phyloP scores from a whole-genome alignment of 2,329 filamentous ascomycete genomes.

The Trichophyton schoenleinii region DNA sequence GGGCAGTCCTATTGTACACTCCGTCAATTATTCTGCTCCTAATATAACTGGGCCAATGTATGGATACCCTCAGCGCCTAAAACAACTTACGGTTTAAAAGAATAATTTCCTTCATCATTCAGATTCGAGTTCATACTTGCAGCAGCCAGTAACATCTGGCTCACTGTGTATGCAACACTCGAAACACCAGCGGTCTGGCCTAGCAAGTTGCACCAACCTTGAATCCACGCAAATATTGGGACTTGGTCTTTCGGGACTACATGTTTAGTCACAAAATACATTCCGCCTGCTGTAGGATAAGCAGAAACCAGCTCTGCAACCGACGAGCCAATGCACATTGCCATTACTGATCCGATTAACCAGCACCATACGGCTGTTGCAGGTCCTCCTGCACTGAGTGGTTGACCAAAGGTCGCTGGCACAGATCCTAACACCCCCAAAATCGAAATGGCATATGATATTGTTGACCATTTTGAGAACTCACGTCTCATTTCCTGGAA shows the following conservation, averaged over 20 bases:
- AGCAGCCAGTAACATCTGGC: slow-evolving; percentile 51
- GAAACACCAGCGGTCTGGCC: slow-evolving; percentile 52
- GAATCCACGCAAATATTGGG: slow-evolving; percentile 52
- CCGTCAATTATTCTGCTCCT: slow-evolving; percentile 8
- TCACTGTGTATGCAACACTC: slow-evolving; percentile 50
- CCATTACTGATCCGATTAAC: slow-evolving; percentile 52
- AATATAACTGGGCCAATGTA: not conserved
- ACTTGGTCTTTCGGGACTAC: slow-evolving; percentile 50
- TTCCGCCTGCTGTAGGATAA: slow-evolving; percentile 54
- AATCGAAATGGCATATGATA: slow-evolving; percentile 55
- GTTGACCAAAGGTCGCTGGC: slow-evolving; percentile 49
- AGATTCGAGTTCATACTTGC: slow-evolving; percentile 49
- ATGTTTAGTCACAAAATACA: slow-evolving; percentile 57
- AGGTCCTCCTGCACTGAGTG: slow-evolving; percentile 47
- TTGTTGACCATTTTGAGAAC: slow-evolving; percentile 54
- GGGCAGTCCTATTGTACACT: slow-evolving; percentile 35
- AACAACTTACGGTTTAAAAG: slow-evolving; percentile 45
- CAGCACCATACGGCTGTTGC: slow-evolving; percentile 55
- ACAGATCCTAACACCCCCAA: slow-evolving; percentile 53
- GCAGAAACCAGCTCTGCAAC: slow-evolving; percentile 55
- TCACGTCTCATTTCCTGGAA: slow-evolving; percentile 47
- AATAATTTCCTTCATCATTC: slow-evolving; percentile 36
- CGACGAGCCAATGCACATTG: slow-evolving; percentile 51
- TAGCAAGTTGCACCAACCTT: slow-evolving; percentile 56
- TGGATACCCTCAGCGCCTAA: not conserved